phyloP scores from a whole-genome alignment of 768 basidiomycete genomes.

The Hydnomerulius pinastri region DNA sequence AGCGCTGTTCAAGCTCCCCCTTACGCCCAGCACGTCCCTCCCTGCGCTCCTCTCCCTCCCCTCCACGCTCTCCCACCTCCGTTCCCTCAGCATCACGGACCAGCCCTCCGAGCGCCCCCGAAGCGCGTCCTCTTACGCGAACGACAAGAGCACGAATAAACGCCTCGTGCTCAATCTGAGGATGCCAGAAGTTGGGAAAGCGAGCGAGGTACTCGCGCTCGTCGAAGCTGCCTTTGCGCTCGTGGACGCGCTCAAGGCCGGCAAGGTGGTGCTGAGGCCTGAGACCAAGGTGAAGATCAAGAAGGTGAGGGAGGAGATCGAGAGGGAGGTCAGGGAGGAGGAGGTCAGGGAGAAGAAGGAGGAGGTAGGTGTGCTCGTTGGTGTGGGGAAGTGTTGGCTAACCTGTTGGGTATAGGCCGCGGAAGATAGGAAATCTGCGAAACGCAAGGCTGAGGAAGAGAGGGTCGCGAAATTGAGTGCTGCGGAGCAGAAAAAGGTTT shows the following conservation, averaged over 20 bases:
- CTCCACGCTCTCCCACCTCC: slow-evolving; percentile 72
- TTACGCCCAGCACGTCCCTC: slow-evolving; percentile 47
- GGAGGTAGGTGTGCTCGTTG: slow-evolving; percentile 45
- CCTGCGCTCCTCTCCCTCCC: slow-evolving; percentile 62
- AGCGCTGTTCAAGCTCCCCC: slow-evolving; percentile 58
- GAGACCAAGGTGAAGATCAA: slow-evolving; percentile 81
- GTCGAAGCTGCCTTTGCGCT: slow-evolving; percentile 72
- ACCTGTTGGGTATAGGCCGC: slow-evolving; percentile 39
- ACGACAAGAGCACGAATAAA: slow-evolving; percentile 51
- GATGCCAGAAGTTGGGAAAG: slow-evolving; percentile 51
- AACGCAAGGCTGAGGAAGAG: slow-evolving; percentile 74
- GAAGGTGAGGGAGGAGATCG: slow-evolving; percentile 71
- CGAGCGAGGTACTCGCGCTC: slow-evolving; percentile 52
- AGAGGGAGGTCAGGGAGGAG: slow-evolving; percentile 69
- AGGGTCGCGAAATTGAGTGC: slow-evolving; percentile 71
- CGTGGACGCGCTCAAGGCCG: slow-evolving; percentile 59
- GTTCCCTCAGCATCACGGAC: slow-evolving; percentile 87
- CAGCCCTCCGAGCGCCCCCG: slow-evolving; percentile 75
- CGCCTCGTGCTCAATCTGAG: slow-evolving; percentile 72
- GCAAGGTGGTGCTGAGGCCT: slow-evolving; percentile 62
- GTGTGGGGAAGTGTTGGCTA: neutral
- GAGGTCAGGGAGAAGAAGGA: slow-evolving; percentile 67
- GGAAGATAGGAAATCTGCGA: slow-evolving; percentile 72
- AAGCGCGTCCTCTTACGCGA: slow-evolving; percentile 46
- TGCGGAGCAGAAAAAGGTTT: slow-evolving; percentile 81